Conservation (phyloP, 108 stramenopile genomes). For the Aurantiochytrium sp. region DNA sequence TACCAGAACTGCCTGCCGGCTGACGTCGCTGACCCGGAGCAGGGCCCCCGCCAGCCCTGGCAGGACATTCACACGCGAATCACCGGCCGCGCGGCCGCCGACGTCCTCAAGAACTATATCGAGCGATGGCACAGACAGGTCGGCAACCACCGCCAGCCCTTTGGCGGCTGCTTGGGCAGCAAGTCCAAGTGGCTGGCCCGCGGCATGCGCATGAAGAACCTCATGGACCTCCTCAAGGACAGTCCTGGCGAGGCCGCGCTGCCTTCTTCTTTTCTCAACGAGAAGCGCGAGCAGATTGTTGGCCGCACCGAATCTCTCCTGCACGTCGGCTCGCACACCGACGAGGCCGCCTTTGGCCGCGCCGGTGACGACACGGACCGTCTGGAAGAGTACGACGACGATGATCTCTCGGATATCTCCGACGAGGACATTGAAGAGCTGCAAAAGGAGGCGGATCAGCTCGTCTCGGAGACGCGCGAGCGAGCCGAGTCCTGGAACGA, state of each 20-base stretch:
- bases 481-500: neutral
- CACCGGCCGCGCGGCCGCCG: neutral
- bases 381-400: neutral
- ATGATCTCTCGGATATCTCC: neutral
- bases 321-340: neutral
- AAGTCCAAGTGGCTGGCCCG: neutral
- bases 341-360: neutral
- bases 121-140: constrained; percentile 12
- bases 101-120: neutral
- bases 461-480: neutral
- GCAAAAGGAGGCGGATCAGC: neutral
- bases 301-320: neutral
- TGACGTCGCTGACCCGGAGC: neutral
- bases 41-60: constrained; percentile 6
- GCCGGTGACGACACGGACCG: neutral
- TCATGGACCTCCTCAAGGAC: neutral
- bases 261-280: neutral
- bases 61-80: neutral
- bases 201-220: neutral
- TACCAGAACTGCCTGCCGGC: neutral
- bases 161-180: neutral
- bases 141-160: neutral
- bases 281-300: neutral
- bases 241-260: neutral
- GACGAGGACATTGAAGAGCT: constrained; percentile 2